Conservation (phyloP, 2,329 filamentous ascomycete genomes). For the Westerdykella sp. region DNA sequence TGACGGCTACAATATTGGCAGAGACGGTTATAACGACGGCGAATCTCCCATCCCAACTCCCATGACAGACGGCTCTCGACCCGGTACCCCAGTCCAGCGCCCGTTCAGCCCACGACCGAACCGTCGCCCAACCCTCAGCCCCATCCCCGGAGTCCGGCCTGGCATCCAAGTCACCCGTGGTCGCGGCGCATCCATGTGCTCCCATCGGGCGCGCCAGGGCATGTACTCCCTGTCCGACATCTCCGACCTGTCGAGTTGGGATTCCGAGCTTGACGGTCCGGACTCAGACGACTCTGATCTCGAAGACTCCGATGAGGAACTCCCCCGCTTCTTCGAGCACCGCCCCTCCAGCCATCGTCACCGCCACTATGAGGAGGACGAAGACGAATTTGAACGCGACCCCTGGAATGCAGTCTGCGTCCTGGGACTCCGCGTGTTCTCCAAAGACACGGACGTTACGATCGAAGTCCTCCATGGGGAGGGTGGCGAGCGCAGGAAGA, state of each 20-base stretch:
- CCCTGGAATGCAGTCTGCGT: conserved; percentile 59
- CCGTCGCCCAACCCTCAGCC: conserved; percentile 34
- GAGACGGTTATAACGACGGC: conserved; percentile 21
- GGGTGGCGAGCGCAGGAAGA: conserved; percentile 17
- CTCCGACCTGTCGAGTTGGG: conserved; percentile 37
- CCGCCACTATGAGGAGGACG: conserved; percentile 25
- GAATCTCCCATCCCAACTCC: conserved; percentile 32
- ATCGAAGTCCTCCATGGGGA: conserved; percentile 47
- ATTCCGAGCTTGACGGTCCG: conserved; percentile 37
- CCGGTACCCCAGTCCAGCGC: conserved; percentile 26
- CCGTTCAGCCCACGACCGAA: conserved; percentile 26
- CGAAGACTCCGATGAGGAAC: conserved; percentile 17
- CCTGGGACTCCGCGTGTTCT: conserved; percentile 54
- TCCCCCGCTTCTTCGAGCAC: conserved; percentile 17
- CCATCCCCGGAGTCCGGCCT: conserved; percentile 30
- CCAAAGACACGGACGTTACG: conserved; percentile 45
- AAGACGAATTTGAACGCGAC: conserved; percentile 43
- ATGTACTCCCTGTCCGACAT: conserved; percentile 25
- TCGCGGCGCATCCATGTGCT: conserved; percentile 23
- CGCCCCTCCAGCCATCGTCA: conserved; percentile 13
- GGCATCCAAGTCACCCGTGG: conserved; percentile 30
- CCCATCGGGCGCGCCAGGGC: conserved; percentile 26
- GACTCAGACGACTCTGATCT: conserved; percentile 25
- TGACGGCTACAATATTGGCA: conserved; percentile 10
- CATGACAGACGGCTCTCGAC: conserved; percentile 26